Conservation (phyloP, 495 filamentous ascomycete genomes). For the Lophium mytilinum region DNA sequence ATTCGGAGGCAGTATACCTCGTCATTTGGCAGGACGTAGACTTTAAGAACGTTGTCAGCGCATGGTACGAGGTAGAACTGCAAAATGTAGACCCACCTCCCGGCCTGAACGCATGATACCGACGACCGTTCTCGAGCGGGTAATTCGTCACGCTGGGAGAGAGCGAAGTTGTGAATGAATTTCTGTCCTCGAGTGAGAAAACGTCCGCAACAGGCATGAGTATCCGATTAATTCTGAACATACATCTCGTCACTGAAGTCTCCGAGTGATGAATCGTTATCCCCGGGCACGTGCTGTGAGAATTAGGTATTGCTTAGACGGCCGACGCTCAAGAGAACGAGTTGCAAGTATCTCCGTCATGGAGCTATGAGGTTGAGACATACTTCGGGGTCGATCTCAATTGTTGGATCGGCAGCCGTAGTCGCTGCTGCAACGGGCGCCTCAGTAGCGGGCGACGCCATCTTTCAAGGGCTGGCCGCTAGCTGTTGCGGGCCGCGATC, state of each 20-base stretch:
- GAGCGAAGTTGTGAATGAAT: conserved; percentile 15
- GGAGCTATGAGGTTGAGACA: background rate
- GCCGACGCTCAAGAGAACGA: background rate
- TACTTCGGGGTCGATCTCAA: conserved; percentile 15
- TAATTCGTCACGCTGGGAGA: conserved; percentile 11
- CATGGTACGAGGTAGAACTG: background rate
- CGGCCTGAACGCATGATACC: conserved; percentile 23
- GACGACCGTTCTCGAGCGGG: conserved; percentile 23
- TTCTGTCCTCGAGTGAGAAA: conserved; percentile 2
- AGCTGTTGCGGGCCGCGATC: too few relatives aligned
- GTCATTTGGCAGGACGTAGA: conserved; percentile 19
- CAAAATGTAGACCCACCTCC: conserved; percentile 1
- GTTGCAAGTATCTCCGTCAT: background rate
- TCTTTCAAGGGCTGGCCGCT: too few relatives aligned
- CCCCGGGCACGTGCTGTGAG: conserved; percentile 3
- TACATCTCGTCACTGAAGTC: conserved; percentile 20
- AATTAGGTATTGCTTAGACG: background rate
- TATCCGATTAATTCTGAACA: background rate
- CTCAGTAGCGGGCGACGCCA: too few relatives aligned
- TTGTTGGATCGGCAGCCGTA: background rate
- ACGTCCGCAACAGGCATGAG: background rate
- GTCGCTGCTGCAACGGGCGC: background rate
- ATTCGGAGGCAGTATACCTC: background rate
- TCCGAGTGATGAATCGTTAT: conserved; percentile 11
- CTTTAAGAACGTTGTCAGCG: background rate